Conservation (phyloP, 2,329 filamentous ascomycete genomes). For the Ascochyta rabiei region DNA sequence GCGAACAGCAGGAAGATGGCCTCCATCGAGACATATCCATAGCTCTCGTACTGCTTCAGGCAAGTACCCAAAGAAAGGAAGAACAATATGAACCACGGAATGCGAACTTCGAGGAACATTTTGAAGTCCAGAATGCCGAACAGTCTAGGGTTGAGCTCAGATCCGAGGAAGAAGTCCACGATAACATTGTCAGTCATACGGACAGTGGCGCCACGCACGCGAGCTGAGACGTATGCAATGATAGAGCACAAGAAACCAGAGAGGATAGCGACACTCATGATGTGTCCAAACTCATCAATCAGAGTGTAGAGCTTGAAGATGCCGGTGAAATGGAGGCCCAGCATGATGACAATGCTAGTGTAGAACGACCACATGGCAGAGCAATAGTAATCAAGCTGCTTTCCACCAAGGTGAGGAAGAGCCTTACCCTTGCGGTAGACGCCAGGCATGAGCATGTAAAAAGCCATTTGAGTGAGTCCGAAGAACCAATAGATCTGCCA, state of each 20-base stretch:
- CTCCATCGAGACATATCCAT: constrained; percentile 86
- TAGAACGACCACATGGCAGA: constrained; percentile 89
- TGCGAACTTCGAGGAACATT: constrained; percentile 93
- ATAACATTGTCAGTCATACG: constrained; percentile 85
- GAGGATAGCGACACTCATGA: constrained; percentile 91
- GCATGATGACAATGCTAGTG: constrained; percentile 74
- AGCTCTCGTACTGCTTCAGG: constrained; percentile 80
- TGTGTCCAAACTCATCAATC: constrained; percentile 91
- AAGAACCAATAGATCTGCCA: constrained; percentile 97
- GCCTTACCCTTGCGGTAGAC: constrained; percentile 89
- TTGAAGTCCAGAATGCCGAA: constrained; percentile 87
- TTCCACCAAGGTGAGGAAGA: constrained; percentile 78
- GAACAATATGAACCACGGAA: constrained; percentile 91
- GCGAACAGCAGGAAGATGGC: constrained; percentile 85
- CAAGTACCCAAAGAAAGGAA: constrained; percentile 77
- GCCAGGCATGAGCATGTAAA: constrained; percentile 86
- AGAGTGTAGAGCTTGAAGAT: constrained; percentile 89
- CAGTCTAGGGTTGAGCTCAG: constrained; percentile 84
- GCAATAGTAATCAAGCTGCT: constrained; percentile 94
- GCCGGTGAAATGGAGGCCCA: constrained; percentile 79
- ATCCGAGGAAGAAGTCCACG: constrained; percentile 92
- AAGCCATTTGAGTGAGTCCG: constrained; percentile 80
- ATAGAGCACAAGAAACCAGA: constrained; percentile 85
- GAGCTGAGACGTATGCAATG: constrained; percentile 84
- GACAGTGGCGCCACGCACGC: constrained; percentile 80